Percentiles rank a stretch among this genome's conserved stretches.
Conservation (phyloP, 2,329 filamentous ascomycete genomes). For the Plectosphaerella cucumerina region DNA sequence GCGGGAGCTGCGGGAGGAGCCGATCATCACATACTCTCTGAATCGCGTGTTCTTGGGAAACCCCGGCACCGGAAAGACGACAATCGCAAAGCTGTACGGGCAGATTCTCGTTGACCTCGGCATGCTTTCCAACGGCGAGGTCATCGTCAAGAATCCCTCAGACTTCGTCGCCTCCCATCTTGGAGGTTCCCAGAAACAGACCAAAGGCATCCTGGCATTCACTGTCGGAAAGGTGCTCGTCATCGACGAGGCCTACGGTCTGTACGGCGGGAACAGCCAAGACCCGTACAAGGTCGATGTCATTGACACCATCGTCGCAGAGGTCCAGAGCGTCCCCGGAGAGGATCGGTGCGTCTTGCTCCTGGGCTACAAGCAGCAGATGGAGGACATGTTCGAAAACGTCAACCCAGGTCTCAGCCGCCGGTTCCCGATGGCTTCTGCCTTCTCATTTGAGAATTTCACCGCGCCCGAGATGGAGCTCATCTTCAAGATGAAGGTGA, state of each 20-base stretch:
- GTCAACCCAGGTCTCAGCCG: constrained; percentile 66
- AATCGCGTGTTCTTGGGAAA: constrained; percentile 68
- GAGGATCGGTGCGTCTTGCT: constrained; percentile 71
- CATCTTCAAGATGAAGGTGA: constrained; percentile 63
- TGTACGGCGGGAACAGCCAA: constrained; percentile 40
- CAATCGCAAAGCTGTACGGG: constrained; percentile 69
- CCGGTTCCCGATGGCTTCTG: constrained; percentile 59
- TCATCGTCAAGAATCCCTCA: constrained; percentile 66
- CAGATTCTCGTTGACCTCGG: constrained; percentile 65
- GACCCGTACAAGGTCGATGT: constrained; percentile 57
- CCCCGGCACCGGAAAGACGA: constrained; percentile 74
- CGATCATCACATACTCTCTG: constrained; percentile 53
- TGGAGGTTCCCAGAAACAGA: constrained; percentile 66
- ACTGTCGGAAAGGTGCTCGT: constrained; percentile 71
- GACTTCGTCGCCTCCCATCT: constrained; percentile 65
- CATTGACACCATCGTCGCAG: constrained; percentile 69
- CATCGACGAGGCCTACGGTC: constrained; percentile 75
- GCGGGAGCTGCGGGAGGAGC: constrained; percentile 59
- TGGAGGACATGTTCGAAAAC: constrained; percentile 70
- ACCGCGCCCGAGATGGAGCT: constrained; percentile 47
- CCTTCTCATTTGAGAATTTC: constrained; percentile 69
- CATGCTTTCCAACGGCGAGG: constrained; percentile 64
- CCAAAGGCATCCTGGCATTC: constrained; percentile 65
- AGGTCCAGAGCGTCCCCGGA: constrained; percentile 64
- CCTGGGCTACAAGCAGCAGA: constrained; percentile 65